Evolutionary conservation across 768 basidiomycete species (phyloP).

Genomic region (Phanerodontia chrysosporium): DNA sequence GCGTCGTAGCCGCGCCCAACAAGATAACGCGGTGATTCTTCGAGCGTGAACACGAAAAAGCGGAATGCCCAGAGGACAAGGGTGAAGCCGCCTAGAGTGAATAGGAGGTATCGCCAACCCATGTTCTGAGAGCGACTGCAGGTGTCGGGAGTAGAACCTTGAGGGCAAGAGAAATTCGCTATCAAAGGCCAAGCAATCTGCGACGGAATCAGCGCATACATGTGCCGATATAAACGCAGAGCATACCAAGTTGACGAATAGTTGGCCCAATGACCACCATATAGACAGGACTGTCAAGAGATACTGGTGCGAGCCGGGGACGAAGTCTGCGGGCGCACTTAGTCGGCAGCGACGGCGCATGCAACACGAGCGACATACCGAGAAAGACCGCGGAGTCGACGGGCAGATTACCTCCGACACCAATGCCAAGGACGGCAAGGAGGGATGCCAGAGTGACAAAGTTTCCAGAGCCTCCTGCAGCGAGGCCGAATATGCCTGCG

Average conservation of each 20-base stretch:
- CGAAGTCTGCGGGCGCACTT: conserved; percentile 34
- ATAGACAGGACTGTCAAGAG: conserved; percentile 53
- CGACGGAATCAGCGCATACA: neutral
- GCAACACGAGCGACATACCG: conserved; percentile 24
- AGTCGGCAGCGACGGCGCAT: neutral
- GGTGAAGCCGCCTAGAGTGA: conserved; percentile 48
- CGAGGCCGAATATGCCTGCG: conserved; percentile 48
- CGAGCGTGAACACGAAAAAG: conserved; percentile 47
- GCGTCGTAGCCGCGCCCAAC: conserved; percentile 49
- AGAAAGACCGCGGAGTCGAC: conserved; percentile 52
- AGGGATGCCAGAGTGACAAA: conserved; percentile 48
- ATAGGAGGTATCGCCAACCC: conserved; percentile 62
- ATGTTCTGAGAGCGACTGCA: conserved; percentile 47
- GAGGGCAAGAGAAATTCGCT: conserved; percentile 47
- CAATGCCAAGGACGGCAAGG: conserved; percentile 40
- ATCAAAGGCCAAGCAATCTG: conserved; percentile 61
- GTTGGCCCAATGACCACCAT: conserved; percentile 58
- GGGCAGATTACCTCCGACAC: conserved; percentile 56
- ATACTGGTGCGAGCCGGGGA: conserved; percentile 53
- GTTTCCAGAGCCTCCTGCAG: conserved; percentile 41
- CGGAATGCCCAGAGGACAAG: conserved; percentile 50
- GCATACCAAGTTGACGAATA: conserved; percentile 37
- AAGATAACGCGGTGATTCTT: conserved; percentile 57
- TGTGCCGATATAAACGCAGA: conserved; percentile 22
- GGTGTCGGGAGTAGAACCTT: conserved; percentile 20